Evolutionary conservation across 2,329 filamentous ascomycete species (phyloP).

Genomic region (Paraphoma sp.): DNA sequence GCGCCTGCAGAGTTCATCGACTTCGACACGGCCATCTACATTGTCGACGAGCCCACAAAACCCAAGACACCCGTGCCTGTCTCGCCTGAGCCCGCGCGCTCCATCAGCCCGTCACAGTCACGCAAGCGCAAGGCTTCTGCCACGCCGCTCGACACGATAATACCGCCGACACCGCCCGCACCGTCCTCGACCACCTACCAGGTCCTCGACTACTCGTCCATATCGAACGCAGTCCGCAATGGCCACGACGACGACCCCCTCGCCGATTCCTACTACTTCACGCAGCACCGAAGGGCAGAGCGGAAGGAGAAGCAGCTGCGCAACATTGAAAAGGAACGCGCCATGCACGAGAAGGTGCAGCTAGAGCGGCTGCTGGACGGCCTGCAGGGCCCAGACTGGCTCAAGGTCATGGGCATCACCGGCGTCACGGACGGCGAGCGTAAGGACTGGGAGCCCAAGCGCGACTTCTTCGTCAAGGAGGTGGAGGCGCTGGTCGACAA

Average conservation of each 20-base stretch:
- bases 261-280: constrained; percentile 61
- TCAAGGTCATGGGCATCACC: constrained; percentile 88
- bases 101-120: constrained; percentile 32
- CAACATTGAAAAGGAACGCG: constrained; percentile 71
- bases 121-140: constrained; percentile 29
- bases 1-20: constrained; percentile 70
- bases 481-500: constrained; percentile 84
- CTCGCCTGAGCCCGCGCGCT: constrained; percentile 27
- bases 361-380: constrained; percentile 77
- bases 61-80: constrained; percentile 24
- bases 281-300: constrained; percentile 66
- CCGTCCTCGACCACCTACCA: constrained; percentile 42
- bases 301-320: constrained; percentile 72
- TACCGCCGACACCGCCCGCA: constrained; percentile 17
- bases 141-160: constrained; percentile 20
- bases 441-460: constrained; percentile 84
- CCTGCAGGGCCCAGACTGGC: constrained; percentile 89
- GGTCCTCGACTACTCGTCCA: constrained; percentile 52
- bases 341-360: constrained; percentile 71
- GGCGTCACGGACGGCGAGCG: constrained; percentile 84
- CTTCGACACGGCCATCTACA: constrained; percentile 73
- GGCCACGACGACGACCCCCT: constrained; percentile 59
- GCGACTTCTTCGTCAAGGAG: constrained; percentile 83
- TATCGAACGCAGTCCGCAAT: constrained; percentile 43
- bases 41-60: constrained; percentile 64